Base-by-base conservation (phyloP, 2,329 filamentous ascomycete genomes). In the Beauveria rudraprayagi region DNA sequence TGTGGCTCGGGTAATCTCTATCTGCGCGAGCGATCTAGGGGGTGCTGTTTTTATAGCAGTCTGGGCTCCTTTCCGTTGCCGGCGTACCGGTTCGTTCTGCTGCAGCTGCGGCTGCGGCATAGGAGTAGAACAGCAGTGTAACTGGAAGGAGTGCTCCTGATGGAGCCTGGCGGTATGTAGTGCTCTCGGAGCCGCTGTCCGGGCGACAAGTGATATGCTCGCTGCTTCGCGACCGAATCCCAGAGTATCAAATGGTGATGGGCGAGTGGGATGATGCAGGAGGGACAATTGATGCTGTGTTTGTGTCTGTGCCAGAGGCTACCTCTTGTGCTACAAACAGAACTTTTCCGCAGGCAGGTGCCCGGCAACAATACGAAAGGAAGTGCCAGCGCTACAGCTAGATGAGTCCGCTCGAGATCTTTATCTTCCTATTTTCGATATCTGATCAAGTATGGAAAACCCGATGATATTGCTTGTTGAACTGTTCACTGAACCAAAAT, bases 311-410 rank as follows among this genome's bases (percentile, higher is more conserved):
- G 24, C 41, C 30, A 50, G 47, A 37, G 19, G 48, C 28, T 26
- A 14, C 26, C 47, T 52, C 48, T 28, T 52, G 56, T 60, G 56
- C 37, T 53, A 60, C 56, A 60, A 60, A 60, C 56, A 53, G 56
- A 58, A 19, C 30, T 41, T 43, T 43, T 46, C 22, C 4, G 43
- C 41, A 48, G 44, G 47, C 48, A 46, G 56, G 47, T 28, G 28
- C 56, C 47, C 48, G 48, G 37, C 48, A 60, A 24, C 17, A 30
- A 41, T 26, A n/a, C 56, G 17, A 28, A 24, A 22, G 11, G n/a
- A 28, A 16, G 30, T 46, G 19, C 17, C 28, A 37, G 26, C 16
- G 40, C 30, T 16, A n/a, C 44, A 51, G 22, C 4, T 34, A 37
- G 3, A 51, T 14, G 3, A 24, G n/a, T 16, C 2, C 19, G 5